Base-by-base conservation (phyloP, 1,284 basidiomycete species). In the Tilletia caries region DNA sequence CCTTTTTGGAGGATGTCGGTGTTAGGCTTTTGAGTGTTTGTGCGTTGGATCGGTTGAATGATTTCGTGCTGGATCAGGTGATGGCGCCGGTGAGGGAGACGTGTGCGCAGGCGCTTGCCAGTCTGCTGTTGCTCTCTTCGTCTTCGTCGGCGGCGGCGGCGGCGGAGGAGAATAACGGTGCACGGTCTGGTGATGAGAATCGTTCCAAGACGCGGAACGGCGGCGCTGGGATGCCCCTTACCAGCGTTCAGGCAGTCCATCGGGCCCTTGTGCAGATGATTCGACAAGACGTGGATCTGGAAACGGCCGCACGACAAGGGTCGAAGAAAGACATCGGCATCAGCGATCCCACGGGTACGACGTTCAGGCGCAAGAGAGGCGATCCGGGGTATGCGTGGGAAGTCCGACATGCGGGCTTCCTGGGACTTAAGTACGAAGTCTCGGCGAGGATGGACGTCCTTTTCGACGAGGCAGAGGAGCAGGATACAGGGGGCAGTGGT, bases 401-500 rank as follows among this genome's bases (percentile, higher is more conserved):
- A 84, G 91, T 98, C 65, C 88, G 96, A 65, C 96, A 99, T 85
- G 95, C 96, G 2, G 96, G 96, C 37, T 85, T 99, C 67, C 87
- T 98, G 2, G 96, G 96, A 0, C 89, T 99, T 83, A 97, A 96
- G 85, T 98, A 98, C 83, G 92, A 98, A 83, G 94, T 98, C 34
- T 94, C 95, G 13, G 94, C 98, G 29, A 86, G 94, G 76, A 88
- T 87, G 67, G 93, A 96, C 81, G 84, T 96, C 37, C 89, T 98
- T 71, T 68, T 68, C 2, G 64, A 52, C 37, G 67, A 68, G 20
- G 73, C 32, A 8, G 52, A 25, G 43, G 12, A 23, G 34, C 89
- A 66, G 75, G 79, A 10, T 68, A 20, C 78, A 82, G 34, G 81
- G 78, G 33, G n/a, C n/a, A n/a, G n/a, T n/a, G n/a, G n/a, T n/a